Evolutionary conservation across 768 basidiomycete species (phyloP), one percentile per base, ranked within the genome.

Genomic region (Butyriboletus loyo): DNA sequence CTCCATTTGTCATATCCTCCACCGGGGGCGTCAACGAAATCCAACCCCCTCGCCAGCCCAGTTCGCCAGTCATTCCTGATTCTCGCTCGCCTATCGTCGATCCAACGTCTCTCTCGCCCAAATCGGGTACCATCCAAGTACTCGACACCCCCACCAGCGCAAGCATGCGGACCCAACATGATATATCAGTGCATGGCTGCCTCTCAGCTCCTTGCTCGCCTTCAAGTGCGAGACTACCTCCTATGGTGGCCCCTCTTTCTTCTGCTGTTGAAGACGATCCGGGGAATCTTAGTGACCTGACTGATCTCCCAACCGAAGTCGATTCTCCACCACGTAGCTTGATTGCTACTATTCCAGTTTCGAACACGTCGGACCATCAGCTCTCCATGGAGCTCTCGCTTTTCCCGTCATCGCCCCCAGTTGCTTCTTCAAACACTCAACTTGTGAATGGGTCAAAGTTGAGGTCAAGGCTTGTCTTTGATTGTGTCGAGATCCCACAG

Each of bases 291-390:
- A 71, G 67, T 31, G 66, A 65, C 21, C 51, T 72, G 50, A 68
- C 70, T 7, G 69, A 70, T 19, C 62, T 70, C 25, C 50, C 61
- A 49, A 59, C 63, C 19, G 67, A 69, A 19, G 9, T 46, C 25
- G 53, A 47, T 38, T 62, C 57, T 22, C 44, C 67, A 17, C 44
- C 58, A 24, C 43, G 19, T 11, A 43, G 48, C 37, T 37, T 51
- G 27, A 40, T 39, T 15, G 15, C 17, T n/a, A 21, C 22, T 34
- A n/a, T 44, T 11, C 35, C 47, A 5, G 22, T 22, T 27, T 28
- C 44, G 5, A 36, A 51, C 17, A n/a, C 44, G 14, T 35, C 32
- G 11, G 32, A 31, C 11, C 46, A 35, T 38, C 55, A 30, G 4
- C 27, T 17, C 31, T 31, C 50, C 22, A 35, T 49, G 21, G 38